Evolutionary conservation across 768 basidiomycete genomes (phyloP), one percentile per base, ranked within the genome.

Genomic region (Baorangia bicolor): DNA sequence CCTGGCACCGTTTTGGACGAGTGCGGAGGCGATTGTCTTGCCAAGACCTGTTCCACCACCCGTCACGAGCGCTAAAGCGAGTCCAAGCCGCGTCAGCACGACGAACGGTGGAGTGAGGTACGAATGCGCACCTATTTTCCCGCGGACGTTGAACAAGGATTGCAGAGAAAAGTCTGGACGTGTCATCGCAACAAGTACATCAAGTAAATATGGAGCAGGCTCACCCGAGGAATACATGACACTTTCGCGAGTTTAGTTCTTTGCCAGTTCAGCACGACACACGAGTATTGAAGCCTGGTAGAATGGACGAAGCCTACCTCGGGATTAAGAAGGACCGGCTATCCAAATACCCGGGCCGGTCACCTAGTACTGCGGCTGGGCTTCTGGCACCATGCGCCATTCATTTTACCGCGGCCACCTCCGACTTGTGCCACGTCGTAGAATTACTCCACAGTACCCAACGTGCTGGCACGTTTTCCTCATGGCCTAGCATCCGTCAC

Each of bases 1-100:
- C 62, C 84, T 87, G 33, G 87, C 90, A 13, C 93, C 93, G 64
- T 94, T 94, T 72, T 87, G 83, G 1, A 87, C 89, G 62, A 92
- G 87, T 2, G 89, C 86, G 0, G 83, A 75, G 23, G 93, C 91
- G 63, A 94, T 92, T 82, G 91, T 87, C 64, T 82, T 85, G 9
- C 92, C 92, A 42, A 95, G 82, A 1, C 92, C 92, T 38, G 87
- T 87, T 45, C 88, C 84, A 21, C 92, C 92, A 3, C 92, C 92
- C 2, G 90, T 93, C 20, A 92, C 82, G 43, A 92, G 82, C 47
- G 87, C 89, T 88, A 42, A 16, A 10, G n/a, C 2, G n/a, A 20
- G 25, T 49, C 8, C 38, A 11, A 8, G 16, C 3, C 23, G n/a
- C n/a, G 39, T 61, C 13, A 53, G 48, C 9, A 45, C 1, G 6